Base-by-base conservation (phyloP, 192 early-diverging fungal genomes). In the Coemansia sp. region DNA sequence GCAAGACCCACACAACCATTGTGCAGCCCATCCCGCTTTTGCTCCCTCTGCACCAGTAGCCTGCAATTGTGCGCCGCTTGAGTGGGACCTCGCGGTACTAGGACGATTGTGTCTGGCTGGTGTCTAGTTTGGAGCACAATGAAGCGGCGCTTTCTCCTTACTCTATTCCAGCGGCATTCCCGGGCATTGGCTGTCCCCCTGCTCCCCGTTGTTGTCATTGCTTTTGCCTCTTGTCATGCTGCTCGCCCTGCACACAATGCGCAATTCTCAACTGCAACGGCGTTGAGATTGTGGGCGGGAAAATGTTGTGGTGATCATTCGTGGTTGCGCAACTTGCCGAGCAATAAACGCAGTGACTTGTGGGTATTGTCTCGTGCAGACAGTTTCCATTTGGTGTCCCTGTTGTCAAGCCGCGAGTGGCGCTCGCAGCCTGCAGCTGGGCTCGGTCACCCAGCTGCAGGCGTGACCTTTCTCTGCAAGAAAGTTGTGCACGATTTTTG, bases 11-110 rank as follows among this genome's bases (percentile, higher is more conserved):
- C 51, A 26, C 51, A 53, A 26, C 16, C 51, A 57, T 57, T 57
- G 26, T 57, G 55, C 55, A 57, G 55, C 27, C 55, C 55, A 57
- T 31, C 55, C 16, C 55, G 55, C 51, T 26, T 53, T 23, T 23
- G 22, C 14, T 26, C 19, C 51, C 51, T 16, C 10, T 1, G 51
- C 51, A 14, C 14, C 51, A 53, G 51, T 14, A 23, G 50, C 50
- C 50, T 52, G 50, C 21, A 53, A 26, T 53, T 53, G 51, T 53
- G 51, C 31, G 51, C 51, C 11, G 14, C 51, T 53, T 23, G 26
- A 53, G 26, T 53, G 51, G 12, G 23, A 26, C 51, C 11, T 31
- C 29, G 29, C 29, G 29, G 29, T 31, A 31, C 29, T 31, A 6
- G 29, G 29, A 31, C 29, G 6, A 31, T 31, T 31, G 29, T 31